Percentiles rank a stretch among this genome's conserved stretches.
phyloP scores from a whole-genome alignment of 306 rosid genomes.

The Heteromeles arbutifolia region DNA sequence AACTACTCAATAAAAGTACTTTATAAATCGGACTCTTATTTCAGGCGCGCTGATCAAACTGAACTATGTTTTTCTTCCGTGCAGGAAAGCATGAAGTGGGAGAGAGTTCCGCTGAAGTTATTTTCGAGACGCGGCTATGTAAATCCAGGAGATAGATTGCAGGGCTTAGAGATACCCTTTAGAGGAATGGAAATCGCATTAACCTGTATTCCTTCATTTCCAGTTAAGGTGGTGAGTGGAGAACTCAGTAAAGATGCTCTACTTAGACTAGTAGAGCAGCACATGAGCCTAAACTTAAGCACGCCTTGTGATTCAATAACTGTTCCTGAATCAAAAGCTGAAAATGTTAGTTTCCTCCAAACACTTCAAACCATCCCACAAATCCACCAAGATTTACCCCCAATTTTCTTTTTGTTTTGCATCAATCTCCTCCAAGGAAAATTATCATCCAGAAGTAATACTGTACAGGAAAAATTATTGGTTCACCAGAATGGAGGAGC shows the following conservation, averaged over 20 bases:
- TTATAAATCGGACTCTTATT: neutral
- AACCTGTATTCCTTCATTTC: conserved; percentile 31
- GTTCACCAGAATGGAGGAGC: neutral
- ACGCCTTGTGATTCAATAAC: conserved; percentile 29
- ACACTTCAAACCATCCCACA: conserved; percentile 42
- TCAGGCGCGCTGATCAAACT: neutral
- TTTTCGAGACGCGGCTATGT: neutral
- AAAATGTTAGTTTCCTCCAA: conserved; percentile 27
- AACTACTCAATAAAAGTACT: neutral
- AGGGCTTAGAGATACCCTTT: conserved; percentile 31
- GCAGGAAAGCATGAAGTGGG: conserved; percentile 65
- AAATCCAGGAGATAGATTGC: conserved; percentile 26
- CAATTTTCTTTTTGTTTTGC: conserved; percentile 58
- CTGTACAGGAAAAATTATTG: neutral
- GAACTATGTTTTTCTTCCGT: neutral
- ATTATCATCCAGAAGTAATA: neutral
- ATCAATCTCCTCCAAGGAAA: conserved; percentile 34
- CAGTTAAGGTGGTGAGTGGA: conserved; percentile 17
- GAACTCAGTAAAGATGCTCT: conserved; percentile 31
- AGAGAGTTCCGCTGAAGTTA: conserved; percentile 29
- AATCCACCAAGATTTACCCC: conserved; percentile 33
- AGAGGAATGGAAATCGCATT: conserved; percentile 65
- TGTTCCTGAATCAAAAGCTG: conserved; percentile 39
- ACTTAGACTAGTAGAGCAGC: conserved; percentile 32
- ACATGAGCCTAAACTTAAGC: conserved; percentile 19